Conservation (phyloP, 2,329 filamentous ascomycete species). For the Hypoxylon sp. region DNA sequence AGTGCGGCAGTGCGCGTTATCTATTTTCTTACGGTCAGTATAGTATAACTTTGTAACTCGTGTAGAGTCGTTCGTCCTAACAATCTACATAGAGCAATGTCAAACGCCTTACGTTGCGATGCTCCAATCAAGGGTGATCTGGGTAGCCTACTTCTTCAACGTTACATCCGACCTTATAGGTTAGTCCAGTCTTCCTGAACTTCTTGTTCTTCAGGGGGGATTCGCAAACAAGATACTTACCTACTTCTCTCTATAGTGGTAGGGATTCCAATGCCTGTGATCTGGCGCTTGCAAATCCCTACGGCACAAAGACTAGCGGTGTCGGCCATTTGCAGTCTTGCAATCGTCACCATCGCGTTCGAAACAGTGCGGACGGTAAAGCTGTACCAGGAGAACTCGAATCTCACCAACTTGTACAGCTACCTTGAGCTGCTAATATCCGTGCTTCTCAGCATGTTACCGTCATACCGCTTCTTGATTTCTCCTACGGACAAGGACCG, state of each 20-base stretch:
- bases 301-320: slow-evolving; percentile 40
- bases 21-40: slow-evolving; percentile 31
- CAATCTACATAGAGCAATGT: slow-evolving; percentile 32
- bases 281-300: slow-evolving; percentile 39
- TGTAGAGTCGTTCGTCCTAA: slow-evolving; percentile 5
- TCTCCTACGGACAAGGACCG: slow-evolving; percentile 39
- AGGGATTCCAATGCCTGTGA: slow-evolving; percentile 37
- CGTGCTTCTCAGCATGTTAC: slow-evolving; percentile 42
- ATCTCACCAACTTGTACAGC: slow-evolving; percentile 39
- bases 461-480: slow-evolving; percentile 44
- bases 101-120: slow-evolving; percentile 26
- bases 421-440: slow-evolving; percentile 42
- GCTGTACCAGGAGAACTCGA: slow-evolving; percentile 22
- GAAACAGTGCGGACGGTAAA: slow-evolving; percentile 40
- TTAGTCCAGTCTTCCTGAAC: slow-evolving; percentile 23
- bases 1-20: slow-evolving; percentile 39
- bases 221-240: not conserved
- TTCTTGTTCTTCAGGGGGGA: not conserved
- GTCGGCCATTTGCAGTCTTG: slow-evolving; percentile 37
- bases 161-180: slow-evolving; percentile 37
- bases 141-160: slow-evolving; percentile 42
- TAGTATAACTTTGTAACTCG: not conserved
- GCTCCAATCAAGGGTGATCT: slow-evolving; percentile 35
- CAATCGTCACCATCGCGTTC: slow-evolving; percentile 39
- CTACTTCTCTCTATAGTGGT: slow-evolving; percentile 29